phyloP scores from a whole-genome alignment of 768 basidiomycete species.

The Amanita subjunquillea region DNA sequence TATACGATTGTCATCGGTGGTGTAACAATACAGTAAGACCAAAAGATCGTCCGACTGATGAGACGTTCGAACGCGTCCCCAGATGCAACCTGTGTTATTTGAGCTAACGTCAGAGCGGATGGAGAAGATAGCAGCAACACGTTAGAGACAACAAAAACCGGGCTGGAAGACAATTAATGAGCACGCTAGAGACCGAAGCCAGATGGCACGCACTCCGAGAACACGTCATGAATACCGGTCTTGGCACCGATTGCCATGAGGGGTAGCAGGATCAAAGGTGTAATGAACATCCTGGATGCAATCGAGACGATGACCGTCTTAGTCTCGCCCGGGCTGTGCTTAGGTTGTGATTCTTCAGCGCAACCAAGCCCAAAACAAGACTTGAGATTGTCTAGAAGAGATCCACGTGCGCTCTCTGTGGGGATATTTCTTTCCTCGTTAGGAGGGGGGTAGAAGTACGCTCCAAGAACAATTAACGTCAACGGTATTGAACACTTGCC shows the following conservation, averaged over 20 bases:
- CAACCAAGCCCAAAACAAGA: not conserved
- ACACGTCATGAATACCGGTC: conserved; percentile 50
- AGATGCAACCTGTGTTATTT: conserved; percentile 73
- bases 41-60: conserved; percentile 86
- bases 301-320: conserved; percentile 79
- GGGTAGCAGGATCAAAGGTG: conserved; percentile 71
- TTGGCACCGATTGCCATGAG: conserved; percentile 54
- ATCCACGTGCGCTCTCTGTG: not conserved
- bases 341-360: conserved; percentile 4
- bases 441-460: conserved; percentile 3
- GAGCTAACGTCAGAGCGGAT: conserved; percentile 48
- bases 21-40: conserved; percentile 84
- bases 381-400: not conserved
- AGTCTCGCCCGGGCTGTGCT: conserved; percentile 53
- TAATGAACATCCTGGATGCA: conserved; percentile 78
- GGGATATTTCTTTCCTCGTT: not conserved
- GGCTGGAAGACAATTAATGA: conserved; percentile 31
- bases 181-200: conserved; percentile 4
- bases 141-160: conserved; percentile 80
- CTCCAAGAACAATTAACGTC: conserved; percentile 6
- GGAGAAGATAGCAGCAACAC: conserved; percentile 77
- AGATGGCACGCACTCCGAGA: conserved; percentile 56
- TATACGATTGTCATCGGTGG: conserved; percentile 74
- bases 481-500: conserved; percentile 7
- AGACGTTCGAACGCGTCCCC: conserved; percentile 89